A percentile compares a stretch with the other conserved stretches of the same genome.
Evolutionary conservation across 192 early-diverging fungal genomes (phyloP).

Genomic region (Coemansia sp.): DNA sequence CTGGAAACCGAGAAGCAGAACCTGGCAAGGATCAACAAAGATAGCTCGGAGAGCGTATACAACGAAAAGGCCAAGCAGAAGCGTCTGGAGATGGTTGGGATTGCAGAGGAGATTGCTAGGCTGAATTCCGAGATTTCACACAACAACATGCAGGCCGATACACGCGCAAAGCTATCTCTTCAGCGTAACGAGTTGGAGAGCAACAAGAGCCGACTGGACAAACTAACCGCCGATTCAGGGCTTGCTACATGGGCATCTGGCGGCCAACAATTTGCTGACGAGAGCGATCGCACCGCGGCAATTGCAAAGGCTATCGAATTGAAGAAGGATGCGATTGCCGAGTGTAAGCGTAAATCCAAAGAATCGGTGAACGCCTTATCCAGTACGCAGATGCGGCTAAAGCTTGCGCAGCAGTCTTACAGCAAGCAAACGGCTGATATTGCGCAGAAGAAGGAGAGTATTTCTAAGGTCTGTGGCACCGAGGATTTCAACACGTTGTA

Average conservation of each 20-base stretch:
- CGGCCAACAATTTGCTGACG: slow-evolving; percentile 9
- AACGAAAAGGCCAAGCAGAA: slow-evolving; percentile 37
- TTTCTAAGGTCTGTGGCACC: slow-evolving; percentile 22
- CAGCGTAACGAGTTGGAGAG: slow-evolving; percentile 58
- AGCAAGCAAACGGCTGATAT: slow-evolving; percentile 36
- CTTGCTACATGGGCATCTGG: slow-evolving; percentile 14
- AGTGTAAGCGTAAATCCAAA: slow-evolving; percentile 13
- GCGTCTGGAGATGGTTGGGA: slow-evolving; percentile 42
- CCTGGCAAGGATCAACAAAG: slow-evolving; percentile 22
- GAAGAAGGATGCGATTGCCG: slow-evolving; percentile 29
- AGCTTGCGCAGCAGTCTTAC: slow-evolving; percentile 37
- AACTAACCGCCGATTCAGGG: slow-evolving; percentile 11
- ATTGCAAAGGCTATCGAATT: slow-evolving; percentile 22
- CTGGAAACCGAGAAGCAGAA: slow-evolving; percentile 34
- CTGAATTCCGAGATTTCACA: slow-evolving; percentile 61
- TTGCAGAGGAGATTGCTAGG: slow-evolving; percentile 50
- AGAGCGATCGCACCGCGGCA: slow-evolving; percentile 25
- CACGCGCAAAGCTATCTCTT: slow-evolving; percentile 62
- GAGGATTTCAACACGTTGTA: slow-evolving; percentile 27
- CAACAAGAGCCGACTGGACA: slow-evolving; percentile 9
- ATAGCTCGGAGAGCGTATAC: slow-evolving; percentile 17
- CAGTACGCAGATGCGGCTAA: slow-evolving; percentile 31
- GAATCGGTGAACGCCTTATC: slow-evolving; percentile 15
- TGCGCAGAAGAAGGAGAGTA: slow-evolving; percentile 13
- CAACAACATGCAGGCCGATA: slow-evolving; percentile 65